A percentile compares a stretch with the other conserved stretches of the same genome.
Evolutionary conservation across 495 filamentous ascomycete genomes (phyloP).

Genomic region (Parathielavia appendiculata): DNA sequence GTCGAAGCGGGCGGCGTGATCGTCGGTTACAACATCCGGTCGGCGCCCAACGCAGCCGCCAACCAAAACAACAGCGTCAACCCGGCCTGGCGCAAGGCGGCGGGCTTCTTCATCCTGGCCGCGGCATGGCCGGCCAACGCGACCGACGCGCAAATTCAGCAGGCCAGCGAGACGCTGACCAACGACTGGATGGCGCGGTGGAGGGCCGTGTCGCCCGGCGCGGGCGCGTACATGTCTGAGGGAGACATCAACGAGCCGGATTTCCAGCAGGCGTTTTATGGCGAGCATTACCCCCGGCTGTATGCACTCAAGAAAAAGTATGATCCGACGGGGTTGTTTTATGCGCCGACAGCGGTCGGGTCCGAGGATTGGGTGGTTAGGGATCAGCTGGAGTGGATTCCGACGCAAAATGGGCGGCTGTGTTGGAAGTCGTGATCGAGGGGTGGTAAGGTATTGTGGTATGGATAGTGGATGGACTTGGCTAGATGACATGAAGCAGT

Average conservation of each 20-base stretch:
- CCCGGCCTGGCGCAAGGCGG: constrained; percentile 47
- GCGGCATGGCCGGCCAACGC: constrained; percentile 37
- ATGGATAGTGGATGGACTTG: too few relatives aligned
- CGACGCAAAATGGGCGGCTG: constrained; percentile 37
- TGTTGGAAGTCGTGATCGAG: constrained; percentile 25
- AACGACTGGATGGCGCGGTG: constrained; percentile 44
- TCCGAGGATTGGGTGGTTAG: constrained; percentile 46
- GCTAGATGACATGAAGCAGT: too few relatives aligned
- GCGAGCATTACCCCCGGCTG: constrained; percentile 47
- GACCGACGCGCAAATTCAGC: constrained; percentile 36
- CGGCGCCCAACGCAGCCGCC: constrained; percentile 24
- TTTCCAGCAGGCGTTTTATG: constrained; percentile 57
- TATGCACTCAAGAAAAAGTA: constrained; percentile 47
- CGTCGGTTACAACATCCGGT: constrained; percentile 7
- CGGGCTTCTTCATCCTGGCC: constrained; percentile 44
- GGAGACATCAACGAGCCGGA: constrained; percentile 53
- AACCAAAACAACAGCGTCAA: constrained; percentile 42
- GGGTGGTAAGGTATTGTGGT: background rate
- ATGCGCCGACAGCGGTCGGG: constrained; percentile 50
- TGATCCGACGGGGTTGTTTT: constrained; percentile 54
- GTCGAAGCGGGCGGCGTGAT: constrained; percentile 25
- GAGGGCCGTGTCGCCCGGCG: constrained; percentile 39
- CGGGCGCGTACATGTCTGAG: constrained; percentile 47
- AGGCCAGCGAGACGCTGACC: constrained; percentile 44
- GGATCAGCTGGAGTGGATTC: constrained; percentile 21